Conservation (phyloP, 192 early-diverging fungal species). For the Coemansia sp. region DNA sequence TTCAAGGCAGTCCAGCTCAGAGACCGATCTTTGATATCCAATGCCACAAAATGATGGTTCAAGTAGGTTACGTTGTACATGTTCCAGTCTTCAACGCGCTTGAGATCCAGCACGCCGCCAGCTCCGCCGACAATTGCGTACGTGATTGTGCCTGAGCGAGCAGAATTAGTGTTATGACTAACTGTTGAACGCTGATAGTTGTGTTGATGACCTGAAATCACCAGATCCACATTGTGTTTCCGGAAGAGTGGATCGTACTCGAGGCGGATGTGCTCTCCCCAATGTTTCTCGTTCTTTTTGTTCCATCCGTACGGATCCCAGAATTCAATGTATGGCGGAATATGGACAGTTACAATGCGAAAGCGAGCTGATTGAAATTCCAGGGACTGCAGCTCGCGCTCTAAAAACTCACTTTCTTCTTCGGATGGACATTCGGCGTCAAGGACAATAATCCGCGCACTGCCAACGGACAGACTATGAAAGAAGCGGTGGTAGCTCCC, state of each 20-base stretch:
- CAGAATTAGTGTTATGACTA: slow-evolving; percentile 2
- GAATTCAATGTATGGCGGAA: slow-evolving; percentile 74
- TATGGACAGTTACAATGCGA: slow-evolving; percentile 67
- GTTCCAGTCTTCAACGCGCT: slow-evolving; percentile 62
- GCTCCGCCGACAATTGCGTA: slow-evolving; percentile 77
- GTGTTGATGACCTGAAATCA: slow-evolving; percentile 78
- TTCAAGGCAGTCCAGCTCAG: slow-evolving; percentile 33
- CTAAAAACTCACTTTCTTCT: slow-evolving; percentile 65
- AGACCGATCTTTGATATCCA: slow-evolving; percentile 31
- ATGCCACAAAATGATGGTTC: slow-evolving; percentile 56
- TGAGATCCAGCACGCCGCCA: slow-evolving; percentile 63
- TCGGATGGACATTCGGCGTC: slow-evolving; percentile 65
- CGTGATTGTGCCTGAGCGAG: slow-evolving; percentile 54
- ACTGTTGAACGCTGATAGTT: slow-evolving; percentile 68
- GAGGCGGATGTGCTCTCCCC: slow-evolving; percentile 67
- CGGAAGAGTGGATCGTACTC: slow-evolving; percentile 69
- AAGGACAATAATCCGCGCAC: slow-evolving; percentile 65
- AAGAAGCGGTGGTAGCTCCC: slow-evolving; percentile 43
- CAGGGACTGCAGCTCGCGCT: slow-evolving; percentile 58
- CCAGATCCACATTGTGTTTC: slow-evolving; percentile 65
- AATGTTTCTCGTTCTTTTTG: slow-evolving; percentile 64
- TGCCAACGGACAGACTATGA: slow-evolving; percentile 54
- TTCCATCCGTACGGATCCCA: slow-evolving; percentile 73
- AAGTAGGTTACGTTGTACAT: slow-evolving; percentile 60
- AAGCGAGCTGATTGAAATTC: slow-evolving; percentile 59